Conservation (phyloP, 306 rosid genomes). For the Vigna reflexopilosa region DNA sequence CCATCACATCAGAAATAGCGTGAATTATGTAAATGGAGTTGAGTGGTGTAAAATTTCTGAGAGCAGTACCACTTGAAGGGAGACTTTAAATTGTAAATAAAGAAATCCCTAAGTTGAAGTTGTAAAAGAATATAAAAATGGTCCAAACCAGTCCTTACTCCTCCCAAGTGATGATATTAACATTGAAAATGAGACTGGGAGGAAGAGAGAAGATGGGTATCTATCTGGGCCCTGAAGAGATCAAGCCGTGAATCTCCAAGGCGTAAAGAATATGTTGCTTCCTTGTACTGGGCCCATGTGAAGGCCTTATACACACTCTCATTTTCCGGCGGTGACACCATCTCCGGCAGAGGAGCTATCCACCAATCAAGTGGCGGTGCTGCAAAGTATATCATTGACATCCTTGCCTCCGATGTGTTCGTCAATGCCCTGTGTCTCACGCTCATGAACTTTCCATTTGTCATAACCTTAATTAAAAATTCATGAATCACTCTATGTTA, state of each 20-base stretch:
- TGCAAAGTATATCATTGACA: constrained; percentile 87
- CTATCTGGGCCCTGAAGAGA: constrained; percentile 56
- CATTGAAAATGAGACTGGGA: constrained; percentile 12
- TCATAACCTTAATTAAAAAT: constrained; percentile 57
- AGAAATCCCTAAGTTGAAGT: constrained; percentile 29
- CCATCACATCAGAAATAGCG: not conserved
- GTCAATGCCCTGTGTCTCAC: constrained; percentile 84
- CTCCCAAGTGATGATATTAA: not conserved
- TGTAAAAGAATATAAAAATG: constrained; percentile 35
- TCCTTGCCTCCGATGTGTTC: constrained; percentile 58
- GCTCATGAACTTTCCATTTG: constrained; percentile 81
- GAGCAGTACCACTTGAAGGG: not conserved
- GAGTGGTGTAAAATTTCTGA: not conserved
- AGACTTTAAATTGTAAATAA: not conserved
- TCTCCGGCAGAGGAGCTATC: constrained; percentile 66
- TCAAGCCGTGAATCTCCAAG: constrained; percentile 84
- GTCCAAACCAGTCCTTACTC: not conserved
- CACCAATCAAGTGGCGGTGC: constrained; percentile 81
- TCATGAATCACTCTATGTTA: no score
- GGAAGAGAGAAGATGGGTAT: not conserved
- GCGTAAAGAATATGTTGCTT: constrained; percentile 70
- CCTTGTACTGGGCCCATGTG: constrained; percentile 92
- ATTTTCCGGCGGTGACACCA: constrained; percentile 53
- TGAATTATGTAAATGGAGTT: constrained; percentile 6
- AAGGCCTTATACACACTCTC: constrained; percentile 67